Evolutionary conservation across 2,329 filamentous ascomycete species (phyloP).

Genomic region (Colletotrichum liriopes): DNA sequence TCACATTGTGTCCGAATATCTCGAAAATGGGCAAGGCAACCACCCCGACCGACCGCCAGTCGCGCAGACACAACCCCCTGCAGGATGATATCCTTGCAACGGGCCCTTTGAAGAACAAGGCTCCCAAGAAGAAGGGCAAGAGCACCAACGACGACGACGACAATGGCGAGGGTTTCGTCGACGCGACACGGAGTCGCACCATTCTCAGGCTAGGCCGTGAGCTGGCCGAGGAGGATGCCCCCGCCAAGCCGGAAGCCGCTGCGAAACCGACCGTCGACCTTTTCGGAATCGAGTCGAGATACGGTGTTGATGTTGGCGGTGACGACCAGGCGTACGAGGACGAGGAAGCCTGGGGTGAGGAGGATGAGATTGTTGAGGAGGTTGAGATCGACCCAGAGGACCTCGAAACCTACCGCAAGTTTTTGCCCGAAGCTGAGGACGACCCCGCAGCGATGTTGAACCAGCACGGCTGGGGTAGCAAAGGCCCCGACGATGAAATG

Average conservation of each 20-base stretch:
- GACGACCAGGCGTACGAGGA: constrained; percentile 67
- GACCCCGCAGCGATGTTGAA: constrained; percentile 76
- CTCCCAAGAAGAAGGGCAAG: constrained; percentile 79
- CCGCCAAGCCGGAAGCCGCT: constrained; percentile 56
- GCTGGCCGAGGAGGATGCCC: constrained; percentile 83
- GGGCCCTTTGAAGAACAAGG: constrained; percentile 80
- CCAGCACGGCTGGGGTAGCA: constrained; percentile 69
- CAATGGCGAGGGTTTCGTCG: constrained; percentile 81
- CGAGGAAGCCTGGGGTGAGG: constrained; percentile 82
- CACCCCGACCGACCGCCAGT: constrained; percentile 70
- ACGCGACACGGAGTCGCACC: constrained; percentile 88
- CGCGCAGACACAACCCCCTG: constrained; percentile 89
- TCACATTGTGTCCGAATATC: constrained; percentile 43
- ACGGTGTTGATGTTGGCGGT: constrained; percentile 70
- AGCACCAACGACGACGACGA: constrained; percentile 72
- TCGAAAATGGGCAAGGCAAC: constrained; percentile 83
- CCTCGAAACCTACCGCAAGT: constrained; percentile 91
- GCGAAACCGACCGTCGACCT: constrained; percentile 66
- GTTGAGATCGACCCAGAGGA: constrained; percentile 91
- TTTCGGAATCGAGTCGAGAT: constrained; percentile 86
- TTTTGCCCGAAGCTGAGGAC: constrained; percentile 81
- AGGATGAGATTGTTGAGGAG: constrained; percentile 80
- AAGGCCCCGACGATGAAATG: constrained; percentile 59
- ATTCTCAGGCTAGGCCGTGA: constrained; percentile 93
- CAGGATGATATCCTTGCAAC: constrained; percentile 87